These are phyloP conservation scores for Xerocomellus amylosporus DNA, from an alignment of 768 basidiomycete genomes.

Conservation along the genomic window DNA sequence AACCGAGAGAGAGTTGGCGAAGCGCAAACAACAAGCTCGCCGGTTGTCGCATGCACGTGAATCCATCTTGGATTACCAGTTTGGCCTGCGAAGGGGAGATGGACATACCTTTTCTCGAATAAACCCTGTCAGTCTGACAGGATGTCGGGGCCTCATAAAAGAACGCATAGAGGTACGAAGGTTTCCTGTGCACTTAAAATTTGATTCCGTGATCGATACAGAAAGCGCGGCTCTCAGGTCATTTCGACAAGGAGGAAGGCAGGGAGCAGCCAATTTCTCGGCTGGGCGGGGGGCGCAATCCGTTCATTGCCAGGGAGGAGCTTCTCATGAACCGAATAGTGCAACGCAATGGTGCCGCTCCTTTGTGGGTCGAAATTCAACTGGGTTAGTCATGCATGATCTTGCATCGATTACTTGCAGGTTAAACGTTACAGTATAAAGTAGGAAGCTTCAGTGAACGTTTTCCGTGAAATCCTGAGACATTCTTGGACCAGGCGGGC, in stretches of 20 bases:
- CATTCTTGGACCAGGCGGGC: slow-evolving; percentile 76
- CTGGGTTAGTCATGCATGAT: slow-evolving; percentile 43
- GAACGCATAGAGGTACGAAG: slow-evolving; percentile 70
- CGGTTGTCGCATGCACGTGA: slow-evolving; percentile 65
- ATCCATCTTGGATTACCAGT: slow-evolving; percentile 70
- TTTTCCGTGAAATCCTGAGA: slow-evolving; percentile 63
- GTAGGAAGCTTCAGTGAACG: slow-evolving; percentile 56
- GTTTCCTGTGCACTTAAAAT: neutral
- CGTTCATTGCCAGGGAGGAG: slow-evolving; percentile 72
- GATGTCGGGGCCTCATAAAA: slow-evolving; percentile 74
- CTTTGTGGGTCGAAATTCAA: slow-evolving; percentile 86
- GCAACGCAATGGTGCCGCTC: slow-evolving; percentile 75
- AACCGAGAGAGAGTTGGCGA: slow-evolving; percentile 49
- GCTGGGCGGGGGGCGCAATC: slow-evolving; percentile 50
- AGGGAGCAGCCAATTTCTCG: slow-evolving; percentile 51
- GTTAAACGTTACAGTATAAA: slow-evolving; percentile 39
- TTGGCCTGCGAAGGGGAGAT: slow-evolving; percentile 47
- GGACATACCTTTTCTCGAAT: slow-evolving; percentile 26
- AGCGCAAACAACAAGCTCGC: slow-evolving; percentile 50
- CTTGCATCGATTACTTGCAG: neutral
- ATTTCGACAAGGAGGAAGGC: slow-evolving; percentile 72
- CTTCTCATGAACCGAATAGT: slow-evolving; percentile 86
- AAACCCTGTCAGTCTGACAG: slow-evolving; percentile 65
- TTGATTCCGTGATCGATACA: slow-evolving; percentile 23
- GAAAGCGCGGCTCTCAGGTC: slow-evolving; percentile 65